Base-by-base conservation (phyloP, 2,329 filamentous ascomycete genomes). In the Ophiostoma novo-ulmi region DNA sequence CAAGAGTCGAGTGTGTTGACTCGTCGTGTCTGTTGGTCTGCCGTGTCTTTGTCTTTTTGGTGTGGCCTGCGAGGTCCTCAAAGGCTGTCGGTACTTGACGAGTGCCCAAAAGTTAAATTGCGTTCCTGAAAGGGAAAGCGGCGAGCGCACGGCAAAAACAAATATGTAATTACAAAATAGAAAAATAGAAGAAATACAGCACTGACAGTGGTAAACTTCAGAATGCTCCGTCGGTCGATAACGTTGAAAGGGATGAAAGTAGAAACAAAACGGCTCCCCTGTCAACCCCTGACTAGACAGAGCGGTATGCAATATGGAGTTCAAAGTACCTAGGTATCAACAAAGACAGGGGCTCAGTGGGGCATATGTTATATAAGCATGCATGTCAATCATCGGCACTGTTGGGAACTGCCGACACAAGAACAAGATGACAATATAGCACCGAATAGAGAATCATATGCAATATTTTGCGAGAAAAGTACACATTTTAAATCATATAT, bases 91-190 rank as follows among this genome's bases (percentile, higher is more conserved):
- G 63, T 39, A 65, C 44, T 52, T 58, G 52, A 26, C 7, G n/a
- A 39, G 20, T 67, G 65, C 65, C 65, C 22, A 20, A 67, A 67
- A 65, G 63, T 68, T 36, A 68, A 52, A 68, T 68, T 68, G 66
- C 65, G 39, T 41, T 48, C 65, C 39, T 31, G 22, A 55, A 36
- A 31, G 41, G 66, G 22, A 41, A 67, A 38, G 22, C 35, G 36
- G 66, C 41, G 36, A 68, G 39, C 65, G 22, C 5, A n/a, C 17
- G 65, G 39, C 38, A 67, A 17, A 71, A 36, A 22, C 6, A 22
- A 31, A 26, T 6, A 17, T 35, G 41, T n/a, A 67, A 48, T 41
- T n/a, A n/a, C 63, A 67, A n/a, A 61, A 22, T 22, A 20, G 31
- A n/a, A 6, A 35, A 31, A 61, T 5, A 10, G 10, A 17, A 41